Conservation (phyloP, 345 rosid genomes). For the Capsella bursapastoris region DNA sequence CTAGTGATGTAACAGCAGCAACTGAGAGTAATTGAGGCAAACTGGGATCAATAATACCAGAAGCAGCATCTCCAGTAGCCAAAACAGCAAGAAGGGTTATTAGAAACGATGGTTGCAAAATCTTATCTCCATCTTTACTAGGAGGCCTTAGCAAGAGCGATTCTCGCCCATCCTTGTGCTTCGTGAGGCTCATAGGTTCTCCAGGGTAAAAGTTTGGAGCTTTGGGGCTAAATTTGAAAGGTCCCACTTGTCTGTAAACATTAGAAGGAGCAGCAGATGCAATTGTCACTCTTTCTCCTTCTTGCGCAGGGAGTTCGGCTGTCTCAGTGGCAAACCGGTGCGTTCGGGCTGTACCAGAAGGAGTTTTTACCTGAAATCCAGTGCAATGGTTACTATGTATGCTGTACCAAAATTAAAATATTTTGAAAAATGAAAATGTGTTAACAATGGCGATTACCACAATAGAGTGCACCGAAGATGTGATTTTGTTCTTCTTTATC, state of each 20-base stretch:
- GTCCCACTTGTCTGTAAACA: constrained; percentile 80
- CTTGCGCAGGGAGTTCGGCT: constrained; percentile 91
- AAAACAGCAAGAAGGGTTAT: constrained; percentile 75
- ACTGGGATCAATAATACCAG: constrained; percentile 81
- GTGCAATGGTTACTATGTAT: constrained; percentile 1
- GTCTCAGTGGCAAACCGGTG: constrained; percentile 94
- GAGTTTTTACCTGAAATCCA: constrained; percentile 71
- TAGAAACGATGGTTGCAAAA: constrained; percentile 66
- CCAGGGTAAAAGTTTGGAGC: constrained; percentile 76
- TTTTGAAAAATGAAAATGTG: constrained; percentile 7
- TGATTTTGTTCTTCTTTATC: constrained; percentile 66
- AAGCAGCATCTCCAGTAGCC: constrained; percentile 92
- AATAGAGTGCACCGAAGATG: constrained; percentile 85
- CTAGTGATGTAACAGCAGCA: constrained; percentile 73
- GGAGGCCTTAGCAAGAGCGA: constrained; percentile 75
- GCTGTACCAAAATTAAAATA: neutral
- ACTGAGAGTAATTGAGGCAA: constrained; percentile 84
- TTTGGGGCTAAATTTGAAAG: constrained; percentile 81
- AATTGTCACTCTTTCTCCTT: constrained; percentile 92
- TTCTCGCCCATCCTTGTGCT: constrained; percentile 78
- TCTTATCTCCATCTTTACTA: constrained; percentile 60
- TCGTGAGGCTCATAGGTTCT: constrained; percentile 90
- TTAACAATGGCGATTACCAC: constrained; percentile 58
- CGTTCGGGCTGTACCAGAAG: constrained; percentile 85
- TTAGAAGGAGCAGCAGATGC: constrained; percentile 82